Evolutionary conservation across 225 moss, liverwort and hornwort species (phyloP), one percentile per base, ranked within the genome.

Genomic region (Sphagnum tenellum): DNA sequence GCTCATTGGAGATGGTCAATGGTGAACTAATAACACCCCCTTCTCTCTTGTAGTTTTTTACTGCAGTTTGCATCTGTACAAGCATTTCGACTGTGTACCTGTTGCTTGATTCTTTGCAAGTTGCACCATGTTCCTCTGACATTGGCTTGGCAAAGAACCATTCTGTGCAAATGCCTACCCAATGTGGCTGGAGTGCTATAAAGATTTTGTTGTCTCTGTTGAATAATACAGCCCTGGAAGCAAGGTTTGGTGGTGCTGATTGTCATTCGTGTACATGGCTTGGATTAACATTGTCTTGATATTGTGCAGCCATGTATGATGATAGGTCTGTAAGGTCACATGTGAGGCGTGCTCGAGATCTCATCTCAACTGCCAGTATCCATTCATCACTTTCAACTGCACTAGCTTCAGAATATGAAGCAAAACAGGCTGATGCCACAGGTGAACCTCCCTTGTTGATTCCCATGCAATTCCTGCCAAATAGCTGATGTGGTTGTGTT

Each of bases 351-450:
- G 88, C 88, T 9, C 74, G 94, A 64, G 94, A 94, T 56, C 73
- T 94, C 14, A 77, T 94, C 65, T 94, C 91, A 46, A 89, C 89
- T 5, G 82, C 83, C 50, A 81, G 71, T 73, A 69, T 91, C 29
- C 94, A 94, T 78, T 89, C 87, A 60, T 94, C 94, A 51, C 84
- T 94, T n/a, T 94, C 94, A 63, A 94, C 94, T 59, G 89, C 91
- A 60, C 87, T 94, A 47, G 89, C 91, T 47, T 75, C 68, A 64
- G 94, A 91, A 66, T 89, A 83, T 54, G 94, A 94, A 79, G 80
- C 79, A 58, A 89, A 91, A 66, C 91, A 89, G 72, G 86, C 66
- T 63, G 80, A 64, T 67, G 68, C 76, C 55, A 72, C 81, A 76
- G 93, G 93, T 93, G 44, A 47, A 82, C 0, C 29, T 76, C 45